A percentile compares a stretch with the other conserved stretches of the same genome.
phyloP scores from a whole-genome alignment of 2,329 filamentous ascomycete genomes.

The Curvularia eragrostidis region DNA sequence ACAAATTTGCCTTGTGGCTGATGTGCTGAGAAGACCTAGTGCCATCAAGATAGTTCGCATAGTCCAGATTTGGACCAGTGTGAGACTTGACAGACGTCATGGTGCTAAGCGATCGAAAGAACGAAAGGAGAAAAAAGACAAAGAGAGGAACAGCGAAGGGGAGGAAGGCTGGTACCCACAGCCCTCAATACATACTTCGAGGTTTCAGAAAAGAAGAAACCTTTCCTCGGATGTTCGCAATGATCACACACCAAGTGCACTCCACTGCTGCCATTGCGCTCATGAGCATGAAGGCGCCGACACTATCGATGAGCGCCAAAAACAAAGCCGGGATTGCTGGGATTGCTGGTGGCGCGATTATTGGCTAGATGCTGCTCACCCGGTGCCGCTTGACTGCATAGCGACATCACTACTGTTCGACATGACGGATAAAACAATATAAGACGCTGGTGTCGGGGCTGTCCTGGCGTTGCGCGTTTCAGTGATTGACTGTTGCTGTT shows the following conservation, averaged over 20 bases:
- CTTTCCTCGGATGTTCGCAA: conserved; percentile 7
- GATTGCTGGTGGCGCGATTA: conserved; percentile 4
- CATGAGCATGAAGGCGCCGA: conserved; percentile 11
- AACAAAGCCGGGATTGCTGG: not conserved
- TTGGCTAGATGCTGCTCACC: conserved; percentile 10
- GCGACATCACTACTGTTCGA: conserved; percentile 12
- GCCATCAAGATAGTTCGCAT: conserved; percentile 19
- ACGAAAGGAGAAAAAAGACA: not conserved
- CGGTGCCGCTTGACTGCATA: not conserved
- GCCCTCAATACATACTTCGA: conserved; percentile 9
- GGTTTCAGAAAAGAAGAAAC: conserved; percentile 18
- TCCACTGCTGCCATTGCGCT: conserved; percentile 17
- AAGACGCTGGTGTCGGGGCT: conserved; percentile 35
- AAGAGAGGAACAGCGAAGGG: not conserved
- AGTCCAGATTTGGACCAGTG: conserved; percentile 10
- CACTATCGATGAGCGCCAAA: conserved; percentile 10
- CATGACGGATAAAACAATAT: conserved; percentile 18
- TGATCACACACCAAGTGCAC: conserved; percentile 22
- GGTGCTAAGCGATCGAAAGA: conserved; percentile 3
- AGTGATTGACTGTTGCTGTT: conserved; percentile 24
- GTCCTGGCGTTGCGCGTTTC: conserved; percentile 34
- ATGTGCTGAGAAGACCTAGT: conserved; percentile 4
- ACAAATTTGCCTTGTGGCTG: conserved; percentile 30
- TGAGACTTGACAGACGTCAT: conserved; percentile 28
- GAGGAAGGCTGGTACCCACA: conserved; percentile 6